Percentiles rank a stretch among this genome's conserved stretches.
Evolutionary conservation across 805 yeast species (phyloP).

Genomic region (Pichia insulana): DNA sequence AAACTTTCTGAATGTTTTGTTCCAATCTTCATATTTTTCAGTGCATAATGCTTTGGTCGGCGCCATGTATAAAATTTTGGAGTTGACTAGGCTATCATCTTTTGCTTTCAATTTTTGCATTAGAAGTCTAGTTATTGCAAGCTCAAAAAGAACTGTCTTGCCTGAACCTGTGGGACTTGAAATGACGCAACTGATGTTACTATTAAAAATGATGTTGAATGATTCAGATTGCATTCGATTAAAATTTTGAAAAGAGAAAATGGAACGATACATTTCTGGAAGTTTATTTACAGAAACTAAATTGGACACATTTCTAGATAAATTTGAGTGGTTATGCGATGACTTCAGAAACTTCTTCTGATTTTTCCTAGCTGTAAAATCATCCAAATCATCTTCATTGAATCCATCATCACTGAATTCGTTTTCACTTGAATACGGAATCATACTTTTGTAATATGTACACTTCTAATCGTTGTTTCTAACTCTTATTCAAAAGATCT

Average conservation of each 20-base stretch:
- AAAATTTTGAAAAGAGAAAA: constrained; percentile 31
- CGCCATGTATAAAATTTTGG: constrained; percentile 86
- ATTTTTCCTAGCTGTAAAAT: too few relatives aligned
- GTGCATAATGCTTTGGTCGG: constrained; percentile 92
- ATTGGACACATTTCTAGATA: too few relatives aligned
- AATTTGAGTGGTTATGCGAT: not conserved
- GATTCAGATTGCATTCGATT: constrained; percentile 87
- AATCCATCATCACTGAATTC: too few relatives aligned
- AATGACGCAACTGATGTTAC: constrained; percentile 86
- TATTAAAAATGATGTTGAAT: constrained; percentile 79
- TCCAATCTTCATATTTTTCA: constrained; percentile 85
- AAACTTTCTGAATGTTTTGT: constrained; percentile 68
- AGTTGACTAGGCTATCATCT: constrained; percentile 64
- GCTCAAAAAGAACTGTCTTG: constrained; percentile 84
- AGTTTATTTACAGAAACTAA: constrained; percentile 12
- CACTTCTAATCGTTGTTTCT: too few relatives aligned
- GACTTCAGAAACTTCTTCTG: not conserved
- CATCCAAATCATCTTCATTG: too few relatives aligned
- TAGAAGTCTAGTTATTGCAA: constrained; percentile 44
- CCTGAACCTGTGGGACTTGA: constrained; percentile 99
- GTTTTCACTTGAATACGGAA: too few relatives aligned
- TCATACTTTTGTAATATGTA: too few relatives aligned
- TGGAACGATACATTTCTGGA: constrained; percentile 30
- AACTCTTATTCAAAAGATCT: too few relatives aligned
- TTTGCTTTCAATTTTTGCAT: constrained; percentile 36